phyloP scores from a whole-genome alignment of 192 early-diverging fungal species.

The Coemansia sp. region DNA sequence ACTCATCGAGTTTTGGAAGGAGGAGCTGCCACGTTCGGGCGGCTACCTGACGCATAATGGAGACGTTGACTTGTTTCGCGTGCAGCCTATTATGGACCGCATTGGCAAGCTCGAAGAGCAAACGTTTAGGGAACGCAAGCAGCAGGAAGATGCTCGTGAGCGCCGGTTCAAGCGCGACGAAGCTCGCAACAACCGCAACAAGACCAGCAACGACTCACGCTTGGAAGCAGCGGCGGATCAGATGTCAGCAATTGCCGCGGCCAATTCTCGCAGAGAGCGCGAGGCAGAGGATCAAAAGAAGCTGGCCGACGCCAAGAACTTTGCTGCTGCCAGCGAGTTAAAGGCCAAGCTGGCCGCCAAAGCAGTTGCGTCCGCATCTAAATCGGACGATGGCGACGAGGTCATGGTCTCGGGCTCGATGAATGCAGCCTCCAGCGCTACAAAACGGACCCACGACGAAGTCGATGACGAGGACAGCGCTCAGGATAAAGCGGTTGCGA shows the following conservation, averaged over 20 bases:
- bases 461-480: conserved; percentile 27
- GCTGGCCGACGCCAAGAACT: conserved; percentile 34
- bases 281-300: conserved; percentile 17
- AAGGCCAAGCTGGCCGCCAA: conserved; percentile 54
- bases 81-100: conserved; percentile 75
- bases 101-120: conserved; percentile 81
- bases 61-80: conserved; percentile 66
- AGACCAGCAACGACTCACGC: conserved; percentile 19
- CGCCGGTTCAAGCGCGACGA: conserved; percentile 14
- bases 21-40: conserved; percentile 63
- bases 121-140: conserved; percentile 66
- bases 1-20: conserved; percentile 87
- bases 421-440: conserved; percentile 4
- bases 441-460: conserved; percentile 53
- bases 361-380: background rate
- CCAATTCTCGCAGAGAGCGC: conserved; percentile 33
- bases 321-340: conserved; percentile 60
- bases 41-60: conserved; percentile 87
- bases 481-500: background rate
- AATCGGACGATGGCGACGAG: conserved; percentile 13
- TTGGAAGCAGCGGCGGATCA: conserved; percentile 45
- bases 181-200: background rate
- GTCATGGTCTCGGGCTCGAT: conserved; percentile 14
- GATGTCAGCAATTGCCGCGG: conserved; percentile 50
- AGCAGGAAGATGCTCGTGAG: conserved; percentile 52